A percentile compares a stretch with the other conserved stretches of the same genome.
These are phyloP conservation scores for Micractinium conductrix DNA, from an alignment of 139 green algal species.

Conservation along the genomic window DNA sequence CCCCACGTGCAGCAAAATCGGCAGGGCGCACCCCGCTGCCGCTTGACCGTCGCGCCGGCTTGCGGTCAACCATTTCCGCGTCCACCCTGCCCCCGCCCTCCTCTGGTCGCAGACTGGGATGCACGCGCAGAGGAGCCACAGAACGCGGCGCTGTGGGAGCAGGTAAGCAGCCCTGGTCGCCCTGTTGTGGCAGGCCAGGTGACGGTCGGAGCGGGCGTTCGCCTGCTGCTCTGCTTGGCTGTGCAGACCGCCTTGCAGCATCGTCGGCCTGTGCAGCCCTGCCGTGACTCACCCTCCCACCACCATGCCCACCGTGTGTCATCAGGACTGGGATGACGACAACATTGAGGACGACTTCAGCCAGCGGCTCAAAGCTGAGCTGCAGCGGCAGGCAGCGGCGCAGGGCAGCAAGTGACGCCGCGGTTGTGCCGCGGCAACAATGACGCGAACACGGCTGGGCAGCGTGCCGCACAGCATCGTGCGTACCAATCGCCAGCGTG, in stretches of 20 bases:
- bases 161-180: background rate
- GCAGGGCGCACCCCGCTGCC: background rate
- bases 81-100: background rate
- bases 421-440: too few relatives aligned
- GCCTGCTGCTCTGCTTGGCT: too few relatives aligned
- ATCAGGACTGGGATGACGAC: conserved; percentile 70
- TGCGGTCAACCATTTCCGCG: too few relatives aligned
- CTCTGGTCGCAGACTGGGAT: conserved; percentile 41
- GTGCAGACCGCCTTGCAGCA: too few relatives aligned
- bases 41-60: background rate
- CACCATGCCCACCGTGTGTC: too few relatives aligned
- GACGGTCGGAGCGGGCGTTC: too few relatives aligned
- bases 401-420: background rate
- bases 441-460: too few relatives aligned
- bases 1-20: too few relatives aligned
- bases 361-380: conserved; percentile 45
- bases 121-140: conserved; percentile 38
- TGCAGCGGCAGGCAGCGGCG: conserved; percentile 35
- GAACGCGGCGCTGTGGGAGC: conserved; percentile 46
- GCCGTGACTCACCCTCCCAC: background rate
- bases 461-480: too few relatives aligned
- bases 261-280: too few relatives aligned
- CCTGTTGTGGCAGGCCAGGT: background rate
- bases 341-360: conserved; percentile 52
- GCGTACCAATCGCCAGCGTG: too few relatives aligned